Evolutionary conservation across 495 filamentous ascomycete genomes (phyloP).

Genomic region (Neurospora sp.): DNA sequence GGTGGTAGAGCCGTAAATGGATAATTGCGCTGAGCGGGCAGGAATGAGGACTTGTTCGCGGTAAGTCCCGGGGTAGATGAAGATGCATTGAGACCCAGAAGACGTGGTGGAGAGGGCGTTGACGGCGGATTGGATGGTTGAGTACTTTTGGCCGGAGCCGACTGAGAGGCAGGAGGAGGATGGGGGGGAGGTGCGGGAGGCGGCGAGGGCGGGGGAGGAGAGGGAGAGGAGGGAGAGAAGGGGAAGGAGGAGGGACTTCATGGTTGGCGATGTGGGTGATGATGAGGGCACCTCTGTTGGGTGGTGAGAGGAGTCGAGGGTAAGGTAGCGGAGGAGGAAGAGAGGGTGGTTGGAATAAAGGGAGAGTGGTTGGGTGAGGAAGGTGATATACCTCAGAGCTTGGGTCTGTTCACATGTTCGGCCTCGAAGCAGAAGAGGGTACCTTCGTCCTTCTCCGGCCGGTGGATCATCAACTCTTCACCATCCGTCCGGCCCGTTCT

Average conservation of each 20-base stretch:
- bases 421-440: not conserved
- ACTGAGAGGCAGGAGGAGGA: slow-evolving; percentile 43
- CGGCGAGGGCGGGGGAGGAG: slow-evolving; percentile 24
- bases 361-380: not conserved
- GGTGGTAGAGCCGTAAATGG: slow-evolving; percentile 53
- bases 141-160: slow-evolving; percentile 28
- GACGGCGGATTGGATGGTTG: slow-evolving; percentile 48
- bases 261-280: not conserved
- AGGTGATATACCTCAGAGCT: not conserved
- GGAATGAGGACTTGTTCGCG: slow-evolving; percentile 49
- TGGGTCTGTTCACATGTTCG: not conserved
- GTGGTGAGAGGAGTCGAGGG: not conserved
- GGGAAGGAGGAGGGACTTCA: slow-evolving; percentile 2
- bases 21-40: slow-evolving; percentile 32
- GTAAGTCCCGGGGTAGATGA: slow-evolving; percentile 52
- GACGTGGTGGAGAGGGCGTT: slow-evolving; percentile 39
- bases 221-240: slow-evolving; percentile 8
- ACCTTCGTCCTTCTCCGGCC: not conserved
- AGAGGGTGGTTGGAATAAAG: not conserved
- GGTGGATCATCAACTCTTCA: not conserved
- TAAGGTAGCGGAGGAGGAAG: not conserved
- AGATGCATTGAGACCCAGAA: slow-evolving; percentile 44
- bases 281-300: not conserved
- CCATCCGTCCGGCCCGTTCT: not conserved
- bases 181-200: slow-evolving; percentile 39